Percentiles rank a stretch among this genome's conserved stretches.
These are phyloP conservation scores for Glycine tomentella DNA, from an alignment of 306 rosid species.

Conservation along the genomic window DNA sequence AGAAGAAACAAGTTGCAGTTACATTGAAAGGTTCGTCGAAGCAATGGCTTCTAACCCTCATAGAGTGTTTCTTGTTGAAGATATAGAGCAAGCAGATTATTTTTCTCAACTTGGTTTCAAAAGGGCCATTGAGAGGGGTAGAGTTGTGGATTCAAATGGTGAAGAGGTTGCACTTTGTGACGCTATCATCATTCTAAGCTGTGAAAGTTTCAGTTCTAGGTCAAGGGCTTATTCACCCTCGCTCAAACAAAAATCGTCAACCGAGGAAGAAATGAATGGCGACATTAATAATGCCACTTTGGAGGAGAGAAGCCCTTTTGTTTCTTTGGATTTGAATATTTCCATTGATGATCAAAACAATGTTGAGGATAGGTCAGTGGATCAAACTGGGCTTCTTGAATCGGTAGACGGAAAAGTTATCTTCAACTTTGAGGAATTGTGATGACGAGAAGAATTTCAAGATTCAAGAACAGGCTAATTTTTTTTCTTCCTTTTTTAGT, in stretches of 20 bases:
- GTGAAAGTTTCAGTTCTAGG: constrained; percentile 81
- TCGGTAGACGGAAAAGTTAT: constrained; percentile 78
- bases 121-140: constrained; percentile 83
- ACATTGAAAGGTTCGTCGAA: constrained; percentile 71
- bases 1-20: constrained; percentile 76
- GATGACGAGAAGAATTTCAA: constrained; percentile 47
- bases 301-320: constrained; percentile 63
- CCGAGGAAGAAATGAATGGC: constrained; percentile 25
- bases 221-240: constrained; percentile 90
- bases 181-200: constrained; percentile 81
- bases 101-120: constrained; percentile 84
- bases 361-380: constrained; percentile 57
- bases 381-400: constrained; percentile 83
- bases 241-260: constrained; percentile 48
- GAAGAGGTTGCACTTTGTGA: constrained; percentile 72
- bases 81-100: constrained; percentile 87
- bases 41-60: constrained; percentile 74
- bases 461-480: background rate
- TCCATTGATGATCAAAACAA: constrained; percentile 63
- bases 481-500: background rate
- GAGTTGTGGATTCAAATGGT: constrained; percentile 60
- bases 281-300: background rate
- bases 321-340: constrained; percentile 89
- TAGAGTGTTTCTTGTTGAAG: constrained; percentile 83
- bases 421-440: constrained; percentile 76